phyloP scores from a whole-genome alignment of 1,139 yeast genomes.

The Lodderomyces parapsilosis region DNA sequence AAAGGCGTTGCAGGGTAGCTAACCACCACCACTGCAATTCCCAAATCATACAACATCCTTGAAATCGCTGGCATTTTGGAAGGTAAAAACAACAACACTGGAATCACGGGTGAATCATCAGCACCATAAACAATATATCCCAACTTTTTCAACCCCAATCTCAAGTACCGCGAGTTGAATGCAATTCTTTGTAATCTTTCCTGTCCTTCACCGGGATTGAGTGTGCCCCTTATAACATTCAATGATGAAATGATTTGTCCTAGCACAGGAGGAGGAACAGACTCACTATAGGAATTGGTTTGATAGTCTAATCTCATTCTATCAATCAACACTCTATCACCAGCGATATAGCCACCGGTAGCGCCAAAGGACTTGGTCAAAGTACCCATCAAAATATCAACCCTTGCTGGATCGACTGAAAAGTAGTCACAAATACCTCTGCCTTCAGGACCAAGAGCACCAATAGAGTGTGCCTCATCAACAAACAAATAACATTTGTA shows the following conservation, averaged over 20 bases:
- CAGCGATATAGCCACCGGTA: conserved; percentile 95
- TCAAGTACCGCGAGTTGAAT: conserved; percentile 88
- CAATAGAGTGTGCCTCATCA: conserved; percentile 98
- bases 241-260: conserved; percentile 85
- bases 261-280: conserved; percentile 86
- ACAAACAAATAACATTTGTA: conserved; percentile 89
- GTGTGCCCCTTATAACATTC: conserved; percentile 72
- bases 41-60: conserved; percentile 71
- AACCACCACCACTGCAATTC: conserved; percentile 92
- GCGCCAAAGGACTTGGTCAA: conserved; percentile 98
- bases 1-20: conserved; percentile 98
- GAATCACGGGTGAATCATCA: conserved; percentile 96
- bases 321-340: conserved; percentile 64
- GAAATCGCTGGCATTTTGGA: conserved; percentile 93
- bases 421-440: conserved; percentile 95
- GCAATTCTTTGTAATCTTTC: conserved; percentile 92
- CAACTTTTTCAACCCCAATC: conserved; percentile 84
- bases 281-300: conserved; percentile 76
- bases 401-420: conserved; percentile 67
- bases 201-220: conserved; percentile 90
- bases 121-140: conserved; percentile 95
- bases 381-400: conserved; percentile 96
- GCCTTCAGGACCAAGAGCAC: conserved; percentile 94
- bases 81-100: conserved; percentile 82
- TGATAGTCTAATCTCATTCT: conserved; percentile 71